Percentiles rank a stretch among this genome's conserved stretches.
Evolutionary conservation across 192 early-diverging fungal genomes (phyloP).

Genomic region (Coemansia sp.): DNA sequence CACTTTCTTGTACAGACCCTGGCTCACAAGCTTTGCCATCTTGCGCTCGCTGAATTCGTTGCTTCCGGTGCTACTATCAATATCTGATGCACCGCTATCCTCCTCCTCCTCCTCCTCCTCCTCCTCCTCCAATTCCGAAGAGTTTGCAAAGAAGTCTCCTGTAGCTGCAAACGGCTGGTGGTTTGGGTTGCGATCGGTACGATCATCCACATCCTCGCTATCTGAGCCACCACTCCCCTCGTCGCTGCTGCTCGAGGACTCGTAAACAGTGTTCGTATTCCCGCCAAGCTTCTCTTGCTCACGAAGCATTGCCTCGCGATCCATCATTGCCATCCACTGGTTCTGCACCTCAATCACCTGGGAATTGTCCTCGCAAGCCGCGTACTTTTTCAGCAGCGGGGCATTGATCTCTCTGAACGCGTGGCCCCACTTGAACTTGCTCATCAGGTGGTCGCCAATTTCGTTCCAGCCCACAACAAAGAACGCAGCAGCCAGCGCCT

Average conservation of each 20-base stretch:
- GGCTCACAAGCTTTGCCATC: conserved; percentile 40
- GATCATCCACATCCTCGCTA: neutral
- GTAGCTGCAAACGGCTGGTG: neutral
- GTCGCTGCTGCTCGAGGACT: conserved; percentile 12
- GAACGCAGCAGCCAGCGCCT: conserved; percentile 93
- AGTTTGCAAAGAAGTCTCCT: neutral
- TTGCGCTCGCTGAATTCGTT: conserved; percentile 26
- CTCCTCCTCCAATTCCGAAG: neutral
- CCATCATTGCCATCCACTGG: conserved; percentile 75
- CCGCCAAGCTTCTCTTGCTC: conserved; percentile 35
- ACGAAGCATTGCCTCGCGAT: conserved; percentile 62
- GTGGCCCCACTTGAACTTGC: conserved; percentile 95
- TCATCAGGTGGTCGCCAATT: conserved; percentile 73
- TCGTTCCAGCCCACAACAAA: conserved; percentile 82
- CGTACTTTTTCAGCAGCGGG: conserved; percentile 76
- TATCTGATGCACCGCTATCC: conserved; percentile 18
- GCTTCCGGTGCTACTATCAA: conserved; percentile 4
- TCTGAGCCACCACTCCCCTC: neutral
- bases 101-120: neutral
- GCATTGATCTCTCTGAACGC: conserved; percentile 88
- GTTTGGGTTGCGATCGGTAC: conserved; percentile 17
- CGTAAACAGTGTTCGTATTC: conserved; percentile 15
- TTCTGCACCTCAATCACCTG: conserved; percentile 77
- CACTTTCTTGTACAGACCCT: conserved; percentile 30
- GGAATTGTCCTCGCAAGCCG: conserved; percentile 69